Base-by-base conservation (phyloP, 2,329 filamentous ascomycete species). In the Fusarium albidum region DNA sequence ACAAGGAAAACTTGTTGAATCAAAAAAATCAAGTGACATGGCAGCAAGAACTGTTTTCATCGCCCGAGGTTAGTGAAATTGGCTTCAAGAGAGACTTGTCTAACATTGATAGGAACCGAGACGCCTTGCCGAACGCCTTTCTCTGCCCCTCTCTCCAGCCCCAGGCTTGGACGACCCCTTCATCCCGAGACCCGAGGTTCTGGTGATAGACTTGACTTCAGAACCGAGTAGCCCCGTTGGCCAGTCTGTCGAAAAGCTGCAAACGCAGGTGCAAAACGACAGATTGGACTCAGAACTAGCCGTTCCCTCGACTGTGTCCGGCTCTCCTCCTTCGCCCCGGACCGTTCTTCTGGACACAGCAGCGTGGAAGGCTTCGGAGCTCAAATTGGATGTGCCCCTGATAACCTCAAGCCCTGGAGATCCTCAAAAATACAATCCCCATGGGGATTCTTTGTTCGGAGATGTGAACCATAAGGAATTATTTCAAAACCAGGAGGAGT, bases 131-230 rank as follows among this genome's bases (percentile, higher is more conserved):
- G 48, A 61, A 9, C 65, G 55, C 17, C 13, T 73, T 6, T 70
- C 65, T 9, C 67, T 64, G 11, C 70, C 65, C 3, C 52, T 73
- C 7, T 70, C 68, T 13, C 69, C 69, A 8, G 33, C 62, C 3
- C 65, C 62, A 5, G 61, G 61, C 7, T 5, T 34, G 8, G 48
- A 47, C 13, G 49, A 45, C 8, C 43, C 48, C 1, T 70, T 65
- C 42, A 25, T 68, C n/a, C 70, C 67, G 1, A 34, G 50, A 8
- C 32, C 43, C 2, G 49, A 55, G 1, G 52, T 52, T 18, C 54
- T 61, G 6, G 13, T 61, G 4, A 64, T 75, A 4, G 67, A 71
- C 29, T 46, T 70, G 1, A 67, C 67, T 25, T 71, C 71, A 0
- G 71, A 72, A 3, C 69, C 73, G 11, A 53, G 35, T 12, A 74